A percentile compares a stretch with the other conserved stretches of the same genome.
phyloP scores from a whole-genome alignment of 179 eudicot genomes.

The Corrigiola litoralis region DNA sequence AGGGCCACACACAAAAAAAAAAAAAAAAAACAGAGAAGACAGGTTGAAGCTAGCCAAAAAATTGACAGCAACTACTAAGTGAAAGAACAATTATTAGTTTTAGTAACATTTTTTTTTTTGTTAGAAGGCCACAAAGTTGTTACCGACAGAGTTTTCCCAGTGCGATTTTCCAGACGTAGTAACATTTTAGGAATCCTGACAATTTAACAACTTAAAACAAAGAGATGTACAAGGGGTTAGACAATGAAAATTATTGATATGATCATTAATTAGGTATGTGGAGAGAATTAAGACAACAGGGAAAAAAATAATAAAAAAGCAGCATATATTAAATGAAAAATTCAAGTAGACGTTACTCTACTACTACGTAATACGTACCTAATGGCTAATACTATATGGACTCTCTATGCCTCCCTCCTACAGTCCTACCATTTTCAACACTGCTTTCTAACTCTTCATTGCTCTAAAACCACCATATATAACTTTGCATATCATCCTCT shows the following conservation, averaged over 20 bases:
- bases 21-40: too few species aligned
- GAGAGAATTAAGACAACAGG: too few species aligned
- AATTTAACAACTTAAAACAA: conserved; percentile 6
- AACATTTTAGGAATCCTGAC: conserved; percentile 1
- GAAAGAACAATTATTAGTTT: too few species aligned
- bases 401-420: conserved; percentile 15
- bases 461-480: neutral
- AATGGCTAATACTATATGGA: neutral
- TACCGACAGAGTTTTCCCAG: too few species aligned
- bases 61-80: too few species aligned
- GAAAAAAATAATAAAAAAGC: neutral
- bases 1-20: too few species aligned
- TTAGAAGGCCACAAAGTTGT: too few species aligned
- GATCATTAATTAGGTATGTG: neutral
- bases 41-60: neutral
- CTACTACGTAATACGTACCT: conserved; percentile 14
- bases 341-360: conserved; percentile 58
- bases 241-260: neutral
- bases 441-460: conserved; percentile 19
- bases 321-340: conserved; percentile 13
- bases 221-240: neutral
- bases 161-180: too few species aligned
- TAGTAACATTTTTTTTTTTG: too few species aligned
- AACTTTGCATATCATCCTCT: neutral
- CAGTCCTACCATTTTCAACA: conserved; percentile 9